Conservation (phyloP, 2,329 filamentous ascomycete species). For the Aspergillus udagawae region DNA sequence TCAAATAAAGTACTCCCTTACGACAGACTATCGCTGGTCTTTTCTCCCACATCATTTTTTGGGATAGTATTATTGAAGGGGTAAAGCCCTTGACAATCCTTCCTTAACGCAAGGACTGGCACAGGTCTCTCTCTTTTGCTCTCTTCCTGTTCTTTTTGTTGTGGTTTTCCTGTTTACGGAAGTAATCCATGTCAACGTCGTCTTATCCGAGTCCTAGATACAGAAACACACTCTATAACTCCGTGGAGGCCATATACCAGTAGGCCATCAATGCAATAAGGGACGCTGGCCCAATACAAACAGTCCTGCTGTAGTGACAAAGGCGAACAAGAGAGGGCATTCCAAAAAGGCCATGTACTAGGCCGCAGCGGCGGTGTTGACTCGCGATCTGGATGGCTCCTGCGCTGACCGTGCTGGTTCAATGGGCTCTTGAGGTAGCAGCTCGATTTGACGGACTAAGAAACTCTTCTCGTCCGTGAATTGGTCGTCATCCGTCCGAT, state of each 20-base stretch:
- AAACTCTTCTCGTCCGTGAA: constrained; percentile 98
- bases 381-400: constrained; percentile 23
- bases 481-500: constrained; percentile 94
- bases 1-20: background rate
- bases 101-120: background rate
- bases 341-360: constrained; percentile 9
- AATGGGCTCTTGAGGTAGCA: constrained; percentile 40
- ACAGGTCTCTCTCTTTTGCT: background rate
- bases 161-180: constrained; percentile 1
- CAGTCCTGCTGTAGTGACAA: constrained; percentile 6
- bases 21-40: background rate
- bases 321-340: background rate
- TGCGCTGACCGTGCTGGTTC: constrained; percentile 29
- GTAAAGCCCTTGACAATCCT: background rate
- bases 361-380: constrained; percentile 27
- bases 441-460: constrained; percentile 84
- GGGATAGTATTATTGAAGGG: background rate
- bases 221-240: constrained; percentile 13
- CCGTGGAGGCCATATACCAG: constrained; percentile 19
- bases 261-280: constrained; percentile 21
- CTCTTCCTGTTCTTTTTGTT: background rate
- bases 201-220: constrained; percentile 8
- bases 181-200: constrained; percentile 5
- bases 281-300: constrained; percentile 3
- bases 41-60: background rate